Percentiles rank a stretch among this genome's conserved stretches.
phyloP scores from a whole-genome alignment of 805 yeast species.

The Teunomyces panamensis region DNA sequence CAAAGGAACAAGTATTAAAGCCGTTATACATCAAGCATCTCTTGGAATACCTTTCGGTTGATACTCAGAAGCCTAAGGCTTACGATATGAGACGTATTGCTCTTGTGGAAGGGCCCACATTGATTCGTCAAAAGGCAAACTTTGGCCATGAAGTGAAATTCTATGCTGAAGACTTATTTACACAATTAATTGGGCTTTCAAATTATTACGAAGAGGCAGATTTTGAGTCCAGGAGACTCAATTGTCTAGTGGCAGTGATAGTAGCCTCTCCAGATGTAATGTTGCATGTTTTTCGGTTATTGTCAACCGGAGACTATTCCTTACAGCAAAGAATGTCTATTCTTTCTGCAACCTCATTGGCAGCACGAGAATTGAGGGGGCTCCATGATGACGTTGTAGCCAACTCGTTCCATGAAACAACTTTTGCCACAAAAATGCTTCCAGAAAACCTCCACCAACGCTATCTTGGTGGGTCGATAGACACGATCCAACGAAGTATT shows the following conservation, averaged over 20 bases:
- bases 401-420: conserved; percentile 26
- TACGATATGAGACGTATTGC: conserved; percentile 51
- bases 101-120: conserved; percentile 49
- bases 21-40: conserved; percentile 78
- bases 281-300: conserved; percentile 41
- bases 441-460: conserved; percentile 47
- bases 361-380: conserved; percentile 73
- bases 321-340: conserved; percentile 72
- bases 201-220: conserved; percentile 55
- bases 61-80: conserved; percentile 43
- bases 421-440: conserved; percentile 39
- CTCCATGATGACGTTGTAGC: conserved; percentile 47
- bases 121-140: conserved; percentile 61
- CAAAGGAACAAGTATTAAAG: conserved; percentile 32
- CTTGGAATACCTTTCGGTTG: conserved; percentile 50
- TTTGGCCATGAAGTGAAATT: conserved; percentile 60
- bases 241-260: conserved; percentile 61
- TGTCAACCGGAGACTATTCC: conserved; percentile 74
- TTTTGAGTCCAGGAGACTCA: conserved; percentile 66
- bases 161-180: conserved; percentile 54
- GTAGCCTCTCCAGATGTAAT: conserved; percentile 48
- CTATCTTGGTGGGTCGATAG: conserved; percentile 26
- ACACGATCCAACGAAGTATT: conserved; percentile 16
- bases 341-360: conserved; percentile 63
- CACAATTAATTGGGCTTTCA: conserved; percentile 48